Evolutionary conservation across 2,329 filamentous ascomycete species (phyloP).

Genomic region (Diplodia intermedia): DNA sequence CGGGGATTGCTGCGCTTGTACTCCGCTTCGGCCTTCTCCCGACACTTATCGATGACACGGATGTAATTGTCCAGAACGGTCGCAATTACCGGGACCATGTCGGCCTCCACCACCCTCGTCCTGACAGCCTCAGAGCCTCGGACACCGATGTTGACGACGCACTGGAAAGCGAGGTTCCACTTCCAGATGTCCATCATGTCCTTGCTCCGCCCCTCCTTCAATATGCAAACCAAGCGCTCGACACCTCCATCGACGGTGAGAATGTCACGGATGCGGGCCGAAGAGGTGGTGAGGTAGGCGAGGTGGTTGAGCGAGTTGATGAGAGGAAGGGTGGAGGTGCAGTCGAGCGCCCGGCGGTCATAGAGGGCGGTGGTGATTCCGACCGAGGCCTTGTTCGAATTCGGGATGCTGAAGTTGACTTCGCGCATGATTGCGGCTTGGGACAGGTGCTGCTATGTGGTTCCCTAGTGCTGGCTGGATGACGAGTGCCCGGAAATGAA

Average conservation of each 20-base stretch:
- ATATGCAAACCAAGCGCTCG: constrained; percentile 93
- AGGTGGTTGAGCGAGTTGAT: constrained; percentile 99
- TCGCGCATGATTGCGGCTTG: constrained; percentile 82
- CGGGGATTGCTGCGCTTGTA: constrained; percentile 65
- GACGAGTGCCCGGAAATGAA: constrained; percentile 32
- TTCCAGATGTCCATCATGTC: constrained; percentile 99
- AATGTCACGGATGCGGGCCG: constrained; percentile 95
- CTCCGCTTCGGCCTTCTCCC: constrained; percentile 83
- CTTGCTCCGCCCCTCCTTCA: constrained; percentile 95
- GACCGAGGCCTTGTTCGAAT: constrained; percentile 98
- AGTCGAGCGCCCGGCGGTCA: constrained; percentile 95
- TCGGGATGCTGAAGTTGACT: constrained; percentile 99
- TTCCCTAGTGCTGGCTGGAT: constrained; percentile 18
- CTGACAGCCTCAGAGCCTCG: constrained; percentile 92
- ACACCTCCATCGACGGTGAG: constrained; percentile 98
- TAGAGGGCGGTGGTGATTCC: constrained; percentile 98
- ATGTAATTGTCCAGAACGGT: constrained; percentile 99
- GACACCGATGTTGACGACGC: constrained; percentile 98
- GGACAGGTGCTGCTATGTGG: neutral
- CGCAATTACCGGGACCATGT: constrained; percentile 98
- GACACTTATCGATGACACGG: constrained; percentile 90
- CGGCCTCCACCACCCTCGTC: constrained; percentile 94
- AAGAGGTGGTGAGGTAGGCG: constrained; percentile 97
- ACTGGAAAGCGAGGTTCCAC: constrained; percentile 99
- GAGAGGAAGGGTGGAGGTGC: constrained; percentile 93